phyloP scores from a whole-genome alignment of 1,284 basidiomycete species.

The Leccinum ponderosum region DNA sequence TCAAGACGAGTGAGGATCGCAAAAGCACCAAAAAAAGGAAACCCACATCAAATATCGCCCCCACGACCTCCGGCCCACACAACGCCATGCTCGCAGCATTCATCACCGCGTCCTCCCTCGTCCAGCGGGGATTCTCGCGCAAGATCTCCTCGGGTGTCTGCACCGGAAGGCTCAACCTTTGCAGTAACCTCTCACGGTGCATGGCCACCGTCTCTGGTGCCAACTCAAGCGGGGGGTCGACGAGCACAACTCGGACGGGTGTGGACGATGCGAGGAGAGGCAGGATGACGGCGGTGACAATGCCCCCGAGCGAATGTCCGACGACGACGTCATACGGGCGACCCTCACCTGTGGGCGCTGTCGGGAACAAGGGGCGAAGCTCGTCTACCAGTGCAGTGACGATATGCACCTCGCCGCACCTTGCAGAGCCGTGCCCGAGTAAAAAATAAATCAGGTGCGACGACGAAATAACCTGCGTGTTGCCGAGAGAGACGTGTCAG shows the following conservation, averaged over 20 bases:
- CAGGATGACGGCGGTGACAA: conserved; percentile 11
- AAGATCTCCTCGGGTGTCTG: background rate
- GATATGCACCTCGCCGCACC: conserved; percentile 9
- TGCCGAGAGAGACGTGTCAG: background rate
- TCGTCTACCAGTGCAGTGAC: conserved; percentile 15
- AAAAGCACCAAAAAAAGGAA: background rate
- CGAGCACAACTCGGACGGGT: conserved; percentile 16
- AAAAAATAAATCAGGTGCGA: conserved; percentile 14
- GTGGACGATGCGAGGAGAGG: conserved; percentile 5
- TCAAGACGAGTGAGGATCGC: background rate
- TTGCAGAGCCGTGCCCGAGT: conserved; percentile 23
- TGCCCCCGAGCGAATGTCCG: conserved; percentile 23
- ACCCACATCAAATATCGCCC: conserved; percentile 6
- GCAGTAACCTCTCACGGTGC: background rate
- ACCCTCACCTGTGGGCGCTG: background rate
- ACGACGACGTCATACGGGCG: conserved; percentile 12
- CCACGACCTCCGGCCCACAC: background rate
- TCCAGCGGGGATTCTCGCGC: background rate
- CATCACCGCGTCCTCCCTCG: conserved; percentile 3
- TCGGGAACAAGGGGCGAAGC: conserved; percentile 8
- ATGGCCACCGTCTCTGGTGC: background rate
- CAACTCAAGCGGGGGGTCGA: conserved; percentile 17
- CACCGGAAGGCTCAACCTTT: background rate
- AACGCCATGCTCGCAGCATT: background rate
- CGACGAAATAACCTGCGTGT: conserved; percentile 18